Evolutionary conservation across 345 rosid genomes (phyloP), one percentile per base, ranked within the genome.

Genomic region (Euphorbia pulcherrima): DNA sequence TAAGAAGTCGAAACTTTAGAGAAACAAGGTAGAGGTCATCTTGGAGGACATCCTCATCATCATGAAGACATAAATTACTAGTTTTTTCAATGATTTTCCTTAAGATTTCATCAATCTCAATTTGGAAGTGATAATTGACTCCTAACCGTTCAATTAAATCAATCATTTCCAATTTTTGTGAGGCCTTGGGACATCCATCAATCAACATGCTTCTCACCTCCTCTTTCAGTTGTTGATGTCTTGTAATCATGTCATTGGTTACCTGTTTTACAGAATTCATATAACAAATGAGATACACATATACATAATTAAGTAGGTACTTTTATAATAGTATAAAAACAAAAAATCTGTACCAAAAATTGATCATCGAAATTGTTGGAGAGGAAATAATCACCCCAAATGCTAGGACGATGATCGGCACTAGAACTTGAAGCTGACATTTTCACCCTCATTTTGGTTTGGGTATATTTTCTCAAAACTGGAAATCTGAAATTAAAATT

Each of bases 91-190:
- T 44, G 5, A 20, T 59, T 37, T 26, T 59, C 39, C 62, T 70
- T 24, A 82, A 14, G 23, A 51, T 26, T 26, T 46, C 70, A 23
- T 77, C 82, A 48, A 75, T 72, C 73, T 86, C 83, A 4, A 10
- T 16, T 50, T 80, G 65, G 28, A 88, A 87, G 72, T 79, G 88
- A 33, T 85, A 82, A 2, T 77, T 61, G 8, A 85, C 40, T 2
- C 92, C 90, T 23, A 79, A 44, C 3, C 80, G 78, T 50, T 81
- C 80, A 30, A 84, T 47, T 8, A 61, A 62, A 65, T 81, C 82
- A 11, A 81, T 65, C 67, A 78, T 57, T 24, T 72, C 60, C 12
- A 83, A 61, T 14, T 30, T 68, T 23, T 54, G 8, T 2, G 21
- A 40, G 10, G 21, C 51, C 20, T 68, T 7, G 1, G 4, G 0